Conservation (phyloP, 495 filamentous ascomycete genomes). For the Aspergillus egyptiacus region DNA sequence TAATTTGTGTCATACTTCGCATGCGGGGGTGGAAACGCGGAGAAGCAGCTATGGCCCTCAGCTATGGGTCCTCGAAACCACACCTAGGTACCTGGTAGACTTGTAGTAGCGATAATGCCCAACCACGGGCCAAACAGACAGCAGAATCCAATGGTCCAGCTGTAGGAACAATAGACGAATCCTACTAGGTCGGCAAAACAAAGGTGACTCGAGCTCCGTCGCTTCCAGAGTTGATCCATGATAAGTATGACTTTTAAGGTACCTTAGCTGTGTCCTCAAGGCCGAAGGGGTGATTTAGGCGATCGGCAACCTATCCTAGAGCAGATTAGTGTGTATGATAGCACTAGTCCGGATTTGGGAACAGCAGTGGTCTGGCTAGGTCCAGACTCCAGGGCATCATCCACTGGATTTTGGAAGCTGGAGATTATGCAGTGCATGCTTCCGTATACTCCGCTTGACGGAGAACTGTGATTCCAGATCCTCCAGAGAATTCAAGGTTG, state of each 20-base stretch:
- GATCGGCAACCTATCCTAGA: constrained; percentile 7
- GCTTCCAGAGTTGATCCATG: no score
- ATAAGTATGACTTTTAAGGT: neutral
- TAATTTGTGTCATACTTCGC: neutral
- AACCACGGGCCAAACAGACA: neutral
- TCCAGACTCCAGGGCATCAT: no score
- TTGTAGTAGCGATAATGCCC: no score
- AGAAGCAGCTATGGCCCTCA: neutral
- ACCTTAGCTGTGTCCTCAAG: neutral
- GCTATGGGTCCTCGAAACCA: no score
- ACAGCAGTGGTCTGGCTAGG: neutral
- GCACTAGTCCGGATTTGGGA: neutral
- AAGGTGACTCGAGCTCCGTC: neutral
- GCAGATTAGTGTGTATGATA: neutral
- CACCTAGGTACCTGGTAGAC: no score
- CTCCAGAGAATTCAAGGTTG: no score
- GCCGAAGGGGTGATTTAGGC: neutral
- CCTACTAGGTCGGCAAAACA: neutral
- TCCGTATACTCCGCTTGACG: no score
- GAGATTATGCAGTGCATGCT: no score
- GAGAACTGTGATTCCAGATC: no score
- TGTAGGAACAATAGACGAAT: neutral
- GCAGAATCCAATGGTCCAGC: neutral
- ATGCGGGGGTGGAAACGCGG: neutral
- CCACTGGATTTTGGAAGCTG: no score